Evolutionary conservation across 306 rosid species (phyloP).

Genomic region (Castanea sativa): DNA sequence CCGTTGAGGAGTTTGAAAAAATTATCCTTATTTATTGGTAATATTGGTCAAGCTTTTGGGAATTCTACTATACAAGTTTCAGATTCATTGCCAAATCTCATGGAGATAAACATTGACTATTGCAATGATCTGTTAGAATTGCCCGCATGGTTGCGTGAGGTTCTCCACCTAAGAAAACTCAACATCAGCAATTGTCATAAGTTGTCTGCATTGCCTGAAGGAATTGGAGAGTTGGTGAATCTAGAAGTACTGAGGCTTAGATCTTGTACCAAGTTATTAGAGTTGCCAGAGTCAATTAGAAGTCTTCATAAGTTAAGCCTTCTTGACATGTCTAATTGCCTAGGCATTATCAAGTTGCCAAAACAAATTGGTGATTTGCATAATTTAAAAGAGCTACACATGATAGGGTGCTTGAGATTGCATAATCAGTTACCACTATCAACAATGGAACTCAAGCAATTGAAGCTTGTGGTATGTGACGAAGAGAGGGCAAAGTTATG

Average conservation of each 20-base stretch:
- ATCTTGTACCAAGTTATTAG: conserved; percentile 29
- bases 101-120: conserved; percentile 37
- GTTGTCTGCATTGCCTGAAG: conserved; percentile 27
- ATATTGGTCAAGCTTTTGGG: conserved; percentile 30
- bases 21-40: conserved; percentile 43
- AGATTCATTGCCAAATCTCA: conserved; percentile 37
- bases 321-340: conserved; percentile 45
- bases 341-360: conserved; percentile 29
- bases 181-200: conserved; percentile 44
- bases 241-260: conserved; percentile 36
- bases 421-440: conserved; percentile 29
- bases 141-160: conserved; percentile 26
- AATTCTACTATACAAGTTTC: conserved; percentile 12
- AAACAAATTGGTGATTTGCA: conserved; percentile 36
- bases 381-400: conserved; percentile 35
- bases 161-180: conserved; percentile 27
- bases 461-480: conserved; percentile 35
- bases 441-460: conserved; percentile 8
- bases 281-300: conserved; percentile 25
- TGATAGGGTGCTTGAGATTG: conserved; percentile 40
- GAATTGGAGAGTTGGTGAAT: conserved; percentile 26
- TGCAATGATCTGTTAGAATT: conserved; percentile 30
- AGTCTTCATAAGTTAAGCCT: conserved; percentile 27
- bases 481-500: conserved; percentile 36
- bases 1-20: conserved; percentile 23